Base-by-base conservation (phyloP, 2,329 filamentous ascomycete species). In the Ceratocystis albifundus region DNA sequence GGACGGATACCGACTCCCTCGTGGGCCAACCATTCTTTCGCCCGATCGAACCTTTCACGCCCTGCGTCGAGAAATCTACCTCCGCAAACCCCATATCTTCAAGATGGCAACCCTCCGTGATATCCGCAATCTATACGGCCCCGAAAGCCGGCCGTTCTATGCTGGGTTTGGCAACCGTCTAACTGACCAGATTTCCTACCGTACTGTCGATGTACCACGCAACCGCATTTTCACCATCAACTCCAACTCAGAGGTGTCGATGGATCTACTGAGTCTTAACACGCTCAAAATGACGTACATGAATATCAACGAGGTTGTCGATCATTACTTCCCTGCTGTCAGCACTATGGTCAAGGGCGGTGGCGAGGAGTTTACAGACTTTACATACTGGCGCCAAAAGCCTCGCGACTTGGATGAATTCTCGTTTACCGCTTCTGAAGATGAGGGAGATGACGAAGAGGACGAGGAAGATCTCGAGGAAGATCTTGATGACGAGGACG, bases 201-300 rank as follows among this genome's bases (percentile, higher is more conserved):
- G 94, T 68, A 94, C 89, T 4, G 94, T 99, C 65, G 95, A 96
- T 74, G 96, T 99, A 50, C 94, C 94, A 0, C 88, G 89, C 64
- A 95, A 88, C 28, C 84, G 94, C 65, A 99, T 99, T 71, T 99
- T 99, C 76, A 96, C 94, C 17, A 99, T 99, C 80, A 99, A 99
- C 76, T 94, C 90, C 65, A 96, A 97, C 73, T 92, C 93, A 0
- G 94, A 99, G 75, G 92, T 99, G 36, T 93, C 88, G 32, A 79
- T 99, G 25, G 93, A 97, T 74, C 79, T 99, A 57, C 79, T 97
- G 55, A 93, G 86, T 69, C 81, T 97, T 65, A 96, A 96, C 77
- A 95, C 91, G 74, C 89, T 97, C 74, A 96, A 94, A 77, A 93
- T 95, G 72, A 96, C 89, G 69, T 99, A 99, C 74, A 90, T 96